Evolutionary conservation across 805 yeast species (phyloP).

Genomic region (Metschnikowia borealis): DNA sequence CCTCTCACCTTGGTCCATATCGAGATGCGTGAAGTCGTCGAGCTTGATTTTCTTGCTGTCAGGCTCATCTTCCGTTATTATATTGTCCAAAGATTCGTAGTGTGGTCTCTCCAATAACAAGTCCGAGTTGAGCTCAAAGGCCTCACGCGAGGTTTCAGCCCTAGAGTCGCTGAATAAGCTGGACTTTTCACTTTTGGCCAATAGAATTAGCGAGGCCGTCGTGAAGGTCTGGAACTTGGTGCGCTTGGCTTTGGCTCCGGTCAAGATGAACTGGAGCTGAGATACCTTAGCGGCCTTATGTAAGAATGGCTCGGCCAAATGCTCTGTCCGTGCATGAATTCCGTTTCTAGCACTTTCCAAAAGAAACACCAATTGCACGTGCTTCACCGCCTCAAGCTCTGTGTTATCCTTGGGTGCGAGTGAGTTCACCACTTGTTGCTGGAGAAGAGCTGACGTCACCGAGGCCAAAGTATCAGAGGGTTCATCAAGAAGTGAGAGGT

Average conservation of each 20-base stretch:
- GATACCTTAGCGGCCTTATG: slow-evolving; percentile 55
- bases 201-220: slow-evolving; percentile 68
- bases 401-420: slow-evolving; percentile 29
- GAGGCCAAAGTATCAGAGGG: slow-evolving; percentile 48
- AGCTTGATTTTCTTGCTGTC: slow-evolving; percentile 38
- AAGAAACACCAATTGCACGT: slow-evolving; percentile 46
- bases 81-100: slow-evolving; percentile 55
- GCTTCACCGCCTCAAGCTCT: slow-evolving; percentile 26
- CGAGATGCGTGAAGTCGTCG: slow-evolving; percentile 27
- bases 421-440: slow-evolving; percentile 26
- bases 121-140: slow-evolving; percentile 67
- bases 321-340: slow-evolving; percentile 61
- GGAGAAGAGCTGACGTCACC: slow-evolving; percentile 38
- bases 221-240: slow-evolving; percentile 75
- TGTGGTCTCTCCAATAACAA: slow-evolving; percentile 69
- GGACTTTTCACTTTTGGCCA: slow-evolving; percentile 53
- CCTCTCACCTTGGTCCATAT: slow-evolving; percentile 24
- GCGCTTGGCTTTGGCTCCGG: slow-evolving; percentile 86
- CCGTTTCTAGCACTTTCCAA: slow-evolving; percentile 67
- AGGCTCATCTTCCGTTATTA: slow-evolving; percentile 28
- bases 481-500: slow-evolving; percentile 61
- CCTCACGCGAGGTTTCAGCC: slow-evolving; percentile 44
- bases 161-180: slow-evolving; percentile 21
- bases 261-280: slow-evolving; percentile 58
- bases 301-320: slow-evolving; percentile 52